Conservation (phyloP, 768 basidiomycete species). For the Lactarius sanguifluus region DNA sequence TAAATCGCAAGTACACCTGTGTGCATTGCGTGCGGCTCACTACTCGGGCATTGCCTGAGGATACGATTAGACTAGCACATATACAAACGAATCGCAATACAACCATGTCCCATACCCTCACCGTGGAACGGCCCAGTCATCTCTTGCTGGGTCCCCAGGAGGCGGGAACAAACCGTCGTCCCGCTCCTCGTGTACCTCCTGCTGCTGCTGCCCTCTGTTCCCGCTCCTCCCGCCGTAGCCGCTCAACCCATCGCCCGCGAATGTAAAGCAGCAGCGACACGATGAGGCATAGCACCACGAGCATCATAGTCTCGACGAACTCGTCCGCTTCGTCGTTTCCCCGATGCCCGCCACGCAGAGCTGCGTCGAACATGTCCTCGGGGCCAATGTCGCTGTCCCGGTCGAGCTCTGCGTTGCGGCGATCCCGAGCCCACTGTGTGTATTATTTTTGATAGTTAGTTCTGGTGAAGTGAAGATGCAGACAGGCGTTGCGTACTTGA, state of each 20-base stretch:
- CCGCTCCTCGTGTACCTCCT: constrained; percentile 37
- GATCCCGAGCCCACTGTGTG: constrained; percentile 73
- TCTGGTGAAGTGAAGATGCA: not conserved
- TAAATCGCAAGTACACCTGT: too few relatives aligned
- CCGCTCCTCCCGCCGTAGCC: constrained; percentile 62
- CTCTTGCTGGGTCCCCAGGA: constrained; percentile 34
- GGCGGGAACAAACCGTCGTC: constrained; percentile 33
- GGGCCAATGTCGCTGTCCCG: constrained; percentile 74
- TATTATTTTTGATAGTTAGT: not conserved
- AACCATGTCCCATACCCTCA: constrained; percentile 17
- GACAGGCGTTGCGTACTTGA: constrained; percentile 44
- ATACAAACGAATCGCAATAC: constrained; percentile 14
- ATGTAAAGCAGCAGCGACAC: constrained; percentile 77
- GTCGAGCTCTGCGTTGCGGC: constrained; percentile 68
- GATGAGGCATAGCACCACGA: constrained; percentile 68
- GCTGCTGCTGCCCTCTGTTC: constrained; percentile 41
- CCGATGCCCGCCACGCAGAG: constrained; percentile 55
- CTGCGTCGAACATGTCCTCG: constrained; percentile 80
- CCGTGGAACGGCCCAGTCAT: constrained; percentile 33
- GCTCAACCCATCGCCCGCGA: constrained; percentile 73
- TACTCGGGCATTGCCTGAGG: not conserved
- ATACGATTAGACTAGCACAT: constrained; percentile 3
- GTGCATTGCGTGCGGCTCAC: not conserved
- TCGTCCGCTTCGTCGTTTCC: constrained; percentile 69
- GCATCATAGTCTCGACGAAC: constrained; percentile 75